These are phyloP conservation scores for Olyra latifolia DNA, from an alignment of 176 grass and related monocot genomes.

Conservation along the genomic window DNA sequence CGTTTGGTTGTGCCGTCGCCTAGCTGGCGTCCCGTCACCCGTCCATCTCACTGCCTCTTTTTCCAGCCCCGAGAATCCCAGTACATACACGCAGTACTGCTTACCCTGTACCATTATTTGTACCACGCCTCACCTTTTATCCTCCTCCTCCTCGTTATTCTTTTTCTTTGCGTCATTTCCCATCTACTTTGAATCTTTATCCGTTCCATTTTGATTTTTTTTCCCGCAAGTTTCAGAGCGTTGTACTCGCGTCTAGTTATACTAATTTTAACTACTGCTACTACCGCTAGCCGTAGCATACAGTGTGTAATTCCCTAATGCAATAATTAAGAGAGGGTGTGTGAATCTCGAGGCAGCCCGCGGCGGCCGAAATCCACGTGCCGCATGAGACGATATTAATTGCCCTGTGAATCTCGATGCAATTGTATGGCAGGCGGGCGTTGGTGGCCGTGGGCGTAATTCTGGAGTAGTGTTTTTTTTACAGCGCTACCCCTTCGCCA, in stretches of 20 bases:
- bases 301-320: background rate
- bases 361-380: conserved; percentile 30
- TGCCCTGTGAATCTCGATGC: conserved; percentile 44
- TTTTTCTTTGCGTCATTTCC: background rate
- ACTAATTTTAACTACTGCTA: too few relatives aligned
- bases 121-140: background rate
- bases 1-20: conserved; percentile 2
- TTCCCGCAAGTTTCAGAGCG: background rate
- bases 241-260: too few relatives aligned
- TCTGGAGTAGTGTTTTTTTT: background rate
- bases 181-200: background rate
- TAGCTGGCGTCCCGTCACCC: conserved; percentile 34
- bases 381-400: conserved; percentile 25
- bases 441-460: conserved; percentile 6
- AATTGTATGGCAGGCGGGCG: background rate
- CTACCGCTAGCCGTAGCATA: too few relatives aligned
- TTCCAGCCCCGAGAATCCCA: conserved; percentile 3
- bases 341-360: conserved; percentile 29
- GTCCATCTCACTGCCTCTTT: background rate
- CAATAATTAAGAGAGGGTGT: background rate
- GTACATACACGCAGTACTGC: background rate
- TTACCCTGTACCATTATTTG: conserved; percentile 3
- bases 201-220: too few relatives aligned
- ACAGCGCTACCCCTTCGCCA: background rate
- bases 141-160: background rate